phyloP scores from a whole-genome alignment of 1,284 basidiomycete genomes.

The Limonomyces culmigenus region DNA sequence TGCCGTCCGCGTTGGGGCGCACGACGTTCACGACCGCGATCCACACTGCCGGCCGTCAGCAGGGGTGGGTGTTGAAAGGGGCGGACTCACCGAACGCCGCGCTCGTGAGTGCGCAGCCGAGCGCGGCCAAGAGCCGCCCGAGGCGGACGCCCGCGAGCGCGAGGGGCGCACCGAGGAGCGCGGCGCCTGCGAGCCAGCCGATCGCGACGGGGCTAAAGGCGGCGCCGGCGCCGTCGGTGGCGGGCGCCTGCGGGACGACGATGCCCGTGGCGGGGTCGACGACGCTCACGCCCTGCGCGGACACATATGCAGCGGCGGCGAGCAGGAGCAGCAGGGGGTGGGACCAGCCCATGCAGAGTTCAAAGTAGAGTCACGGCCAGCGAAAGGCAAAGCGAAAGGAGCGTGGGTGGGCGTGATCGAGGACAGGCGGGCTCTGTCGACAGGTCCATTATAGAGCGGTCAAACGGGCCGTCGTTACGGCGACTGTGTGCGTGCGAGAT shows the following conservation, averaged over 20 bases:
- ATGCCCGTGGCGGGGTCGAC: slow-evolving; percentile 24
- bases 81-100: slow-evolving; percentile 27
- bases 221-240: slow-evolving; percentile 38
- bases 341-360: too few species aligned
- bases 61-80: slow-evolving; percentile 1
- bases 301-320: too few species aligned
- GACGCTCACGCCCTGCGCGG: too few species aligned
- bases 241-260: slow-evolving; percentile 31
- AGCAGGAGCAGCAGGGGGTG: too few species aligned
- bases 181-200: slow-evolving; percentile 37
- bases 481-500: too few species aligned
- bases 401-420: too few species aligned
- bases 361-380: too few species aligned
- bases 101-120: slow-evolving; percentile 29
- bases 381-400: too few species aligned
- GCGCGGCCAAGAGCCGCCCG: slow-evolving; percentile 34
- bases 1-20: too few species aligned
- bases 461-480: too few species aligned
- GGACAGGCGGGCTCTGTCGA: too few species aligned
- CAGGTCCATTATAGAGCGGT: too few species aligned
- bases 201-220: slow-evolving; percentile 29
- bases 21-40: slow-evolving; percentile 40
- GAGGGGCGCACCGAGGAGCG: slow-evolving; percentile 33
- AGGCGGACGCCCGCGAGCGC: slow-evolving; percentile 36
- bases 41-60: slow-evolving; percentile 25